Evolutionary conservation across 2,329 filamentous ascomycete species (phyloP), one percentile per base, ranked within the genome.

Genomic region (Intubia oerlemansii): DNA sequence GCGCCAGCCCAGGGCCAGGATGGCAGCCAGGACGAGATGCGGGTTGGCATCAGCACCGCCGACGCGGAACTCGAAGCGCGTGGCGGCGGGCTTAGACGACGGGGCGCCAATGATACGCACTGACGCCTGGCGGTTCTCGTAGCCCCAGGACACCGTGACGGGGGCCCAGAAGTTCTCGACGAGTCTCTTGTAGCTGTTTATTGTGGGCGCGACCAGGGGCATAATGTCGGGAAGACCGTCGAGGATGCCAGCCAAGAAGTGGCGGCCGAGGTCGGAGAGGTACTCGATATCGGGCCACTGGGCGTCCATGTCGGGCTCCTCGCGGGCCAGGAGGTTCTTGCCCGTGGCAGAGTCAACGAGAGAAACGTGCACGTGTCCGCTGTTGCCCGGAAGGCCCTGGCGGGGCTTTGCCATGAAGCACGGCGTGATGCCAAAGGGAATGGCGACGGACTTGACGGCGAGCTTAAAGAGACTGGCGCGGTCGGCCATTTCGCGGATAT

Each of bases 161-260:
- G 88, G 88, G 0, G 88, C 88, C 88, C 88, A 98, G 53, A 93
- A 95, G 54, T 95, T 95, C 57, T 98, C 88, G 3, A 98, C 88
- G 1, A 98, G 64, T 4, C 88, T 74, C 55, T 98, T 98, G 61
- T 98, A 98, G 36, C 80, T 91, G 61, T 98, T 98, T 44, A 98
- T 67, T 1, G 81, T 98, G 0, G 88, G 88, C 1, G 85, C 88
- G 10, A 98, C 60, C 33, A 95, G 59, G 1, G 88, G 88, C 88
- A 98, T 98, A 39, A 95, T 69, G 44, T 93, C 81, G 3, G 88
- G 81, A 4, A 98, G 62, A 10, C 85, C 88, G 15, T 80, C 74
- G 0, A 98, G 62, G 2, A 98, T 52, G 7, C 88, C 88, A 1
- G 88, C 88, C 1, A 98, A 66, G 54, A 98, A 98, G 40, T 95